Percentiles rank a stretch among this genome's conserved stretches.
phyloP scores from a whole-genome alignment of 2,329 filamentous ascomycete species.

The Penicillium hordei region DNA sequence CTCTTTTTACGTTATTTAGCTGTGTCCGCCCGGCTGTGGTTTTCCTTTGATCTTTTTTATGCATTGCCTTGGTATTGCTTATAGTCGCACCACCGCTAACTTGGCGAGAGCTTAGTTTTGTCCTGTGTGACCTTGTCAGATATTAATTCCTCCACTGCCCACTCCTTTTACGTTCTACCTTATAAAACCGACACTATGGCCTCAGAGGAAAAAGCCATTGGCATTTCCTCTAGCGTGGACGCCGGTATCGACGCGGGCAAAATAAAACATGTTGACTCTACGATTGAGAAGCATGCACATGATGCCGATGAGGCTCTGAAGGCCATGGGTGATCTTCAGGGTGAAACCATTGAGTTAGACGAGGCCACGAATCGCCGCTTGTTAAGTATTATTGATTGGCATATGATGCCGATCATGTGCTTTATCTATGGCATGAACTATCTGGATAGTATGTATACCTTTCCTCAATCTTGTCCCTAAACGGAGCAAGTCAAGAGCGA shows the following conservation, averaged over 20 bases:
- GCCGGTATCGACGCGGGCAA: slow-evolving; percentile 24
- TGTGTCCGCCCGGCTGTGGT: background rate
- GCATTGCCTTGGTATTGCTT: background rate
- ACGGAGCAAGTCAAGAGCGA: background rate
- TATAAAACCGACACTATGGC: background rate
- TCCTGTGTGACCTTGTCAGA: background rate
- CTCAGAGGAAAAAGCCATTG: slow-evolving; percentile 45
- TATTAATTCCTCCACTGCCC: background rate
- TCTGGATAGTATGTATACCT: slow-evolving; percentile 46
- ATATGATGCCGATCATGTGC: slow-evolving; percentile 61
- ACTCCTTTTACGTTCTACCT: too few relatives aligned
- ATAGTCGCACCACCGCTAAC: background rate
- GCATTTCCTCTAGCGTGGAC: slow-evolving; percentile 22
- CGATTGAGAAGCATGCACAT: slow-evolving; percentile 53
- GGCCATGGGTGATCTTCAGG: slow-evolving; percentile 51
- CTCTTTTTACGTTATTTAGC: background rate
- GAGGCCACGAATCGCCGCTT: slow-evolving; percentile 60
- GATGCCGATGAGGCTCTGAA: slow-evolving; percentile 63
- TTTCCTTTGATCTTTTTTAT: background rate
- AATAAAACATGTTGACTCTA: slow-evolving; percentile 28
- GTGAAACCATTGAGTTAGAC: slow-evolving; percentile 55
- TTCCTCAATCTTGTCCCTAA: background rate
- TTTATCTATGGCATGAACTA: slow-evolving; percentile 60
- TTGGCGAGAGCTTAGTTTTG: background rate
- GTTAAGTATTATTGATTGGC: slow-evolving; percentile 61